Base-by-base conservation (phyloP, 305 asterid genomes). In the Petunia hybrid region DNA sequence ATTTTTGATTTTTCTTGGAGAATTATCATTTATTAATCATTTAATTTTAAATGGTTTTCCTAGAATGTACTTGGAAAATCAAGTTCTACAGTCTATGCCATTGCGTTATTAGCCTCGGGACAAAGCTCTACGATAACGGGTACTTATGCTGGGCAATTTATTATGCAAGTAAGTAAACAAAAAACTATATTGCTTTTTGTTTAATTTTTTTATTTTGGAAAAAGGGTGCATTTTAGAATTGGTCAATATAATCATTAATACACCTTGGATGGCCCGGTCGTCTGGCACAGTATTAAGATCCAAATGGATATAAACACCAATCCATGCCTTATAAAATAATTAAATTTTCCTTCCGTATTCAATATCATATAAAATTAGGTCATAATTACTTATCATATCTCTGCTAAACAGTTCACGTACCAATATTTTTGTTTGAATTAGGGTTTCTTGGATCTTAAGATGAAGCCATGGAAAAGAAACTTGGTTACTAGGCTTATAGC, bases 71-170 rank as follows among this genome's bases (percentile, higher is more conserved):
- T 96, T 77, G 99, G 98, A 39, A 90, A 75, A 83, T 92, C 98
- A 31, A 94, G 98, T 82, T 94, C 99, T 35, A 93, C 79, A 0
- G 83, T 94, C 31, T 96, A 92, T 82, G 98, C 95, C 75, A 90
- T 96, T 66, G 98, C 99, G 4, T 82, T 94, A 61, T 84, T 96
- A 66, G 99, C 99, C 76, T 94, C 98, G 0, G 99, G 98, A 69
- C 99, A 95, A 53, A 95, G 99, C 83, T 95, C 99, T 10, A 81
- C 98, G 39, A 95, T 95, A 3, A 95, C 99, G 0, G 99, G 98
- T 78, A 95, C 99, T 43, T 95, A 94, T 85, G 98, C 98, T 7
- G 99, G 99, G 1, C 99, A 95, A 74, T 95, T 48, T 78, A 88
- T 95, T 80, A 95, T 95, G 99, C 97, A 93, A 97, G 99, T 95